Base-by-base conservation (phyloP, 2,329 filamentous ascomycete genomes). In the Samsoniella hepiali region DNA sequence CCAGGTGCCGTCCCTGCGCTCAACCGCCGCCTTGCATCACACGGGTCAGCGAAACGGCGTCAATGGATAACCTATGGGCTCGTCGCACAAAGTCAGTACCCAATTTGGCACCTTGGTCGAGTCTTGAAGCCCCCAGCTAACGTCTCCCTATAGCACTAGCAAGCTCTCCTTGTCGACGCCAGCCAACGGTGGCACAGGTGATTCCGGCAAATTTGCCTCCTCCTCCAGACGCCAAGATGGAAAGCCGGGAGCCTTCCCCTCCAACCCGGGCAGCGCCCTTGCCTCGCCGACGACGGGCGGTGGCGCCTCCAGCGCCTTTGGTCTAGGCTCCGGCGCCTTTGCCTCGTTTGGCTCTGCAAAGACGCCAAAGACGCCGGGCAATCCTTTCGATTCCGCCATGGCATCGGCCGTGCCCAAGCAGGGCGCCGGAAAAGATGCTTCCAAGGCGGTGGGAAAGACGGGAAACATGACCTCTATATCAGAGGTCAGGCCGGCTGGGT, bases 271-370 rank as follows among this genome's bases (percentile, higher is more conserved):
- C 65, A 86, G 84, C 63, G 86, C 85, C 64, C 80, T 93, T 62
- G 84, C 89, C 42, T 94, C 92, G 10, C 91, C 93, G 15, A 91
- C 90, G 13, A 84, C 86, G 31, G 62, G 61, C 22, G 44, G 27
- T 61, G 85, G 85, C 69, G 91, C 91, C 62, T 93, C 92, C 22
- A 93, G 90, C 71, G 93, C 94, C 64, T 99, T 99, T 78, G 93
- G 93, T 58, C 82, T 99, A 65, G 95, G 95, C 47, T 96, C 92
- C 22, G 95, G 95, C 69, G 95, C 95, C 62, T 99, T 99, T 75
- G 94, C 94, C 45, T 96, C 93, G n/a, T 79, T 79, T 67, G 93
- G 94, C 31, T 86, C 90, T 38, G 84, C 85, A 40, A 97, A 96
- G 80, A 93, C 93, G 2, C 91, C 93, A 59, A 98, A 97, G 81